These are phyloP conservation scores for Exophiala calicioides DNA, from an alignment of 2,329 filamentous ascomycete species.

Conservation along the genomic window DNA sequence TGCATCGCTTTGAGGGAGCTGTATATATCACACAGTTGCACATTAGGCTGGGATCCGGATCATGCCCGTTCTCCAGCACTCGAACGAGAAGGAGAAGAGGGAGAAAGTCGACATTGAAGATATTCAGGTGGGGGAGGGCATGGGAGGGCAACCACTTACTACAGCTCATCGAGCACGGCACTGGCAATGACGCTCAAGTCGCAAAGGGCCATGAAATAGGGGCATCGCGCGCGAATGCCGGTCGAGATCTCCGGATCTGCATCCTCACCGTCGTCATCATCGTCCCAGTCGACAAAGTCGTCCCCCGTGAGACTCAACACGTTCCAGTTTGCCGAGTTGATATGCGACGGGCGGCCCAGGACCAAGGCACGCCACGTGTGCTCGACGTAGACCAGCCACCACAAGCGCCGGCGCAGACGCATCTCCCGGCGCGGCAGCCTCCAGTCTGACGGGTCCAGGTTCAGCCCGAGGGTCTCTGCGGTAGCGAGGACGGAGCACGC, in stretches of 20 bases:
- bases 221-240: constrained; percentile 9
- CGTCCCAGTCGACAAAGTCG: constrained; percentile 37
- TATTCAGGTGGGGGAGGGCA: no score
- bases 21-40: no score
- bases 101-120: no score
- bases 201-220: constrained; percentile 17
- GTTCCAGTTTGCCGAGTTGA: constrained; percentile 71
- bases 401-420: constrained; percentile 77
- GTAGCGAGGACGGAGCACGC: constrained; percentile 14
- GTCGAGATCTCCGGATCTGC: constrained; percentile 13
- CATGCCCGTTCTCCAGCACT: no score
- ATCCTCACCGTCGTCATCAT: constrained; percentile 8
- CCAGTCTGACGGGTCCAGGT: constrained; percentile 85
- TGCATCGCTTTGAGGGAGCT: constrained; percentile 17
- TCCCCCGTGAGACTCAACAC: constrained; percentile 54
- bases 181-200: constrained; percentile 12
- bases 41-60: no score
- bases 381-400: constrained; percentile 91
- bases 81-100: no score
- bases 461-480: constrained; percentile 64
- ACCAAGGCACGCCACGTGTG: constrained; percentile 91
- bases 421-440: constrained; percentile 87
- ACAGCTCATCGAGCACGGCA: constrained; percentile 8
- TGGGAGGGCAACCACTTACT: constrained; percentile 13
- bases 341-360: constrained; percentile 81